These are phyloP conservation scores for Penstemon newberryi DNA, from an alignment of 257 asterid genomes.

Conservation along the genomic window DNA sequence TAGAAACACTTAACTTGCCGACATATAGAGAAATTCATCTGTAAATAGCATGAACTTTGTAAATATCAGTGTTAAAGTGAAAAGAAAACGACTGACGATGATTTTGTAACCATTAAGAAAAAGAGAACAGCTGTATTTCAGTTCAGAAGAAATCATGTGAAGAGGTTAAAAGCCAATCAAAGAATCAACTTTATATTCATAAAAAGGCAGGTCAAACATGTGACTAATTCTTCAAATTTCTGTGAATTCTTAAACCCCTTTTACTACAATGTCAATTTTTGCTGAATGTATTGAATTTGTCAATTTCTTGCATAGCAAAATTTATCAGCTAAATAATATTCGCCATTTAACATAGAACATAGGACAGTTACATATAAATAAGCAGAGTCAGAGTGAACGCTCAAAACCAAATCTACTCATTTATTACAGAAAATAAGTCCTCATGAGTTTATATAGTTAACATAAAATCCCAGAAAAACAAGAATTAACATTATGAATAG, in stretches of 20 bases:
- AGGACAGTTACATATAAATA: neutral
- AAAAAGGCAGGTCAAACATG: slow-evolving; percentile 60
- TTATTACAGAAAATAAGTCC: slow-evolving; percentile 2
- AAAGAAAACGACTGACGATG: slow-evolving; percentile 37
- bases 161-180: slow-evolving; percentile 29
- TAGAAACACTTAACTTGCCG: slow-evolving; percentile 22
- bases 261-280: slow-evolving; percentile 23
- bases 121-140: slow-evolving; percentile 41
- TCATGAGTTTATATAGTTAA: neutral
- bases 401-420: slow-evolving; percentile 14
- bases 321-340: no score
- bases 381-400: neutral
- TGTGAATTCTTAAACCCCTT: slow-evolving; percentile 38
- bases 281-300: neutral
- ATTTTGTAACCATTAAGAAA: slow-evolving; percentile 38
- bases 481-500: no score
- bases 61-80: slow-evolving; percentile 18
- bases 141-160: slow-evolving; percentile 67
- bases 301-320: no score
- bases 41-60: slow-evolving; percentile 30
- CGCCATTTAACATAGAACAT: neutral
- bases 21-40: slow-evolving; percentile 36
- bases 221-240: slow-evolving; percentile 45
- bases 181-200: slow-evolving; percentile 29
- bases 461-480: no score